Evolutionary conservation across 2,329 filamentous ascomycete genomes (phyloP), one percentile per base, ranked within the genome.

Genomic region (Colletotrichum sp.): DNA sequence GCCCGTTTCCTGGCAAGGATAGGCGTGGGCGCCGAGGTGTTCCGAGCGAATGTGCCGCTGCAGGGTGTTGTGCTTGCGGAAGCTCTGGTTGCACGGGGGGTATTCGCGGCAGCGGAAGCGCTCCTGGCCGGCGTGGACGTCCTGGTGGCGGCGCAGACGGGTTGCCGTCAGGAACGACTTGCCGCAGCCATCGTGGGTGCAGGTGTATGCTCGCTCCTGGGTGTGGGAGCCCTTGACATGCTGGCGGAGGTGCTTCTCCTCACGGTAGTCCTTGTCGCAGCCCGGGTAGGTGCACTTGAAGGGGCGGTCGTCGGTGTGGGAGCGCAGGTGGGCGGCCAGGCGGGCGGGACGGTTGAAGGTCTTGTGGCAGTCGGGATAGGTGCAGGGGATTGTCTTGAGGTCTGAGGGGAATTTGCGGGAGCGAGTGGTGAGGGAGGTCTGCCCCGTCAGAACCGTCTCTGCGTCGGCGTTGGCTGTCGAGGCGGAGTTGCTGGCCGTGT

Each of bases 261-360:
- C 94, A 16, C 95, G 91, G 82, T 98, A 98, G 56, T 93, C 91
- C 86, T 98, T 98, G 80, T 92, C 91, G 82, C 96, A 98, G 56
- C 86, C 92, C 8, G 89, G 86, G 77, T 93, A 90, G 3, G 89
- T 87, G 81, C 96, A 98, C 52, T 89, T 88, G 83, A 94, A 97
- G 0, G 95, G 93, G 2, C 96, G 92, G 79, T 96, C 94, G 79
- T 96, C 95, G 69, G 92, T 96, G 83, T 98, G 96, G 2, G 94
- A 96, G 77, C 95, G 91, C 28, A 96, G 86, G 81, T 98, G 96
- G 74, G 95, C 93, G 75, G 93, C 89, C 6, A 98, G 89, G 32
- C 95, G 92, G 39, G 94, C 94, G 1, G 95, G 96, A 5, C 96
- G 93, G 83, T 98, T 98, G 88, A 97, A 98, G 8, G 93, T 92